A percentile compares a stretch with the other conserved stretches of the same genome.
phyloP scores from a whole-genome alignment of 1,284 basidiomycete species.

The Tilletia indica region DNA sequence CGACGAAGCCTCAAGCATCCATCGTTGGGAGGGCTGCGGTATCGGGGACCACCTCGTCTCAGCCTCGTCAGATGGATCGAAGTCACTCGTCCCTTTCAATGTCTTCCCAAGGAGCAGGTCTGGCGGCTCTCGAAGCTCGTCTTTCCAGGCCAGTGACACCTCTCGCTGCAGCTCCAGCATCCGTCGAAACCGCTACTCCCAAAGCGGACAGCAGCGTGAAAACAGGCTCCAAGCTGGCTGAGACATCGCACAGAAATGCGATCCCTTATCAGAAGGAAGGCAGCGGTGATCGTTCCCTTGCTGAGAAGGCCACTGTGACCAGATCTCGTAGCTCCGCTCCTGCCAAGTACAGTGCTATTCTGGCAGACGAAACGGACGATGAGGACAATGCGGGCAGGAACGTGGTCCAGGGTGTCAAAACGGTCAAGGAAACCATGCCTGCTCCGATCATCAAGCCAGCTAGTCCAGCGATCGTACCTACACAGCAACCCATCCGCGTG shows the following conservation, averaged over 20 bases:
- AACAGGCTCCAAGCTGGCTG: not conserved
- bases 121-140: not conserved
- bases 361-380: conserved; percentile 5
- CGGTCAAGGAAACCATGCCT: not conserved
- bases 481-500: not conserved
- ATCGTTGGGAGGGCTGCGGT: no score
- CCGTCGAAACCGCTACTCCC: no score
- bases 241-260: not conserved
- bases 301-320: not conserved
- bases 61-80: not conserved
- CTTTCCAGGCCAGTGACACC: not conserved
- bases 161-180: no score
- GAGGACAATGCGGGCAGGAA: not conserved
- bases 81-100: not conserved
- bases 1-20: no score
- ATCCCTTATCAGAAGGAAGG: not conserved
- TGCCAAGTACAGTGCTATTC: conserved; percentile 1
- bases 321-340: not conserved
- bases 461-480: not conserved
- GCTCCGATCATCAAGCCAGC: not conserved
- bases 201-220: no score
- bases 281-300: no score
- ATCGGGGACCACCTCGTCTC: no score
- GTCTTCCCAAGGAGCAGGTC: not conserved
- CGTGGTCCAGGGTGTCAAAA: not conserved